Base-by-base conservation (phyloP, 257 asterid genomes). In the Przewalskia tangutica region DNA sequence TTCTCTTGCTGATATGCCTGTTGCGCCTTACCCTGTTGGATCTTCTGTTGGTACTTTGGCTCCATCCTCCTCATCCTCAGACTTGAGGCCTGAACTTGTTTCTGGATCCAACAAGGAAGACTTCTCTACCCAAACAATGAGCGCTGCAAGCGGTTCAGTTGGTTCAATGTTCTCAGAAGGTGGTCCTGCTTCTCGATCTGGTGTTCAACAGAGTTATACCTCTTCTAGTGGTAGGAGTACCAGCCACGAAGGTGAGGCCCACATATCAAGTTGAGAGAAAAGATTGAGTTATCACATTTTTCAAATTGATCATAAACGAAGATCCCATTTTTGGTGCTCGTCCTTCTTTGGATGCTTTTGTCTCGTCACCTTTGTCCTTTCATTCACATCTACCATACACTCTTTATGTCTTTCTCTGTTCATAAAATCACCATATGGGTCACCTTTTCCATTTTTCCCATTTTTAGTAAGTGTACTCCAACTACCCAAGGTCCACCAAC, bases 1-100 rank as follows among this genome's bases (percentile, higher is more conserved):
- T 10, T 90, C 95, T 66, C 90, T 92, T 56, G 86, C 91, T 3
- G 95, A 90, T 75, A 88, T 90, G 92, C 93, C 93, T 0, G 91
- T 92, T 32, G 93, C 95, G 23, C 95, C 93, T 44, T 89, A 88
- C 85, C 92, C 97, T 0, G 88, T 89, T 82, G 94, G 97, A 17
- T 89, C 91, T 20, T 86, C 90, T 13, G 80, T 40, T 55, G 85
- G 89, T 34, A 90, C 88, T 46, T 44, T 92, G 85, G 94, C 93
- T 76, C 92, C 95, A 70, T 86, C 92, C 5, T 89, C 86, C 77
- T 89, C 89, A 2, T 91, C 95, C 59, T 87, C 93, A 27, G 88
- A 88, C 86, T 73, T 89, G 68, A 88, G 90, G 89, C 89, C 89
- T 7, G 90, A 90, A 59, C 80, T 80, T 50, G 84, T 78, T 60